Base-by-base conservation (phyloP, 441 rosid genomes). In the Raphanus hybrid region DNA sequence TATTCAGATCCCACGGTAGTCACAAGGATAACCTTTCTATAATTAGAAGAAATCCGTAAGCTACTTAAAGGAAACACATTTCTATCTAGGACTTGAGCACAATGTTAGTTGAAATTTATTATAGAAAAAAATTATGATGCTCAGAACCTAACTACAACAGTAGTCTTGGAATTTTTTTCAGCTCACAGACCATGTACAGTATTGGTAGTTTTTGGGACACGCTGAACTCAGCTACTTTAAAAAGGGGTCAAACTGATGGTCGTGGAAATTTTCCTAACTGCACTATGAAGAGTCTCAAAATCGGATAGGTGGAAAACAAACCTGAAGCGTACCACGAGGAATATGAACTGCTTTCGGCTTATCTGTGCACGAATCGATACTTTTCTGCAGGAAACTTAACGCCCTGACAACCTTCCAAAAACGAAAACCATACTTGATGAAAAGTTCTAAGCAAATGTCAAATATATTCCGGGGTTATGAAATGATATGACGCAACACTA, bases 251-350 rank as follows among this genome's bases (percentile, higher is more conserved):
- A 54, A 63, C 41, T 48, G 48, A 39, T 62, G 37, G 16, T 32
- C 8, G 45, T 52, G 39, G 64, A 59, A 50, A 26, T 71, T 58
- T 58, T 37, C 48, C 18, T 57, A 63, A 16, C 11, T 1, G 18
- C 70, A 41, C 15, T 32, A 55, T 6, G 50, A 62, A 63, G 70
- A 67, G 67, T 55, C 57, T 69, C 58, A 67, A 66, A 70, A 60
- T 64, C 41, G 0, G 29, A n/a, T n/a, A 39, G 70, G 65, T 32
- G 37, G 78, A 84, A 75, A 81, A 89, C 95, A 82, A 81, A 94
- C 99, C 98, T 96, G 98, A 80, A 96, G 98, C 15, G 98, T 93
- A 75, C 99, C 99, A 73, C 99, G 96, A 67, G 96, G 95, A 78
- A 96, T 88, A 69, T 84, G 82, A 77, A 90, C 87, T 74, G 88